Evolutionary conservation across 2,329 filamentous ascomycete genomes (phyloP), one percentile per base, ranked within the genome.

Genomic region (Sphaerulina musiva): DNA sequence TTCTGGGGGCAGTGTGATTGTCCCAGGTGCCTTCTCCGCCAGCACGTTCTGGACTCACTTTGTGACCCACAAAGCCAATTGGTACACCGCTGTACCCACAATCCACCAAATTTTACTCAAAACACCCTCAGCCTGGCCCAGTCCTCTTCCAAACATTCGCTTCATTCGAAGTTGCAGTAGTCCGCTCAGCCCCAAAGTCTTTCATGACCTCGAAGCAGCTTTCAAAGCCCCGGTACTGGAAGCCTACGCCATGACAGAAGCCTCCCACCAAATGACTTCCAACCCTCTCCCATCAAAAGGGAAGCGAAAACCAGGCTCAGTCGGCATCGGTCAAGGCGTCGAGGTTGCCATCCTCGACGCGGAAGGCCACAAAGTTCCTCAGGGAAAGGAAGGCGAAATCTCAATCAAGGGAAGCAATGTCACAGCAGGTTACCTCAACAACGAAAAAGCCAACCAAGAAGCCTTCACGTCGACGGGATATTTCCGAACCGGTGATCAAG

Each of bases 171-270:
- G 88, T 11, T 95, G 89, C 75, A 92, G 87, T 9, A 90, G 86
- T 17, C 88, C 89, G 0, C 77, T 95, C 11, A 87, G 87, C 2
- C 89, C 89, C 0, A 90, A 89, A 58, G 83, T 83, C 48, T 91
- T 93, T 73, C 79, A 88, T 58, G 84, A 89, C 64, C 80, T 95
- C 4, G 89, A 95, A 67, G 78, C 82, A 63, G 79, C 82, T 0
- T 87, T 90, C 69, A 77, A 82, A 48, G 87, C 89, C 0, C 89
- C 89, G 0, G 89, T 95, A 0, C 78, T 95, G 14, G 89, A 95
- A 73, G 89, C 89, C 8, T 95, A 95, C 66, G 89, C 89, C 61
- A 95, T 95, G 89, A 95, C 89, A 40, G 89, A 95, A 74, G 89
- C 88, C 6, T 83, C 89, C 4, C 87, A 91, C 66, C 87, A 90